These are phyloP conservation scores for Cymbidium sinense DNA, from an alignment of 106 monocot genomes.

Conservation along the genomic window DNA sequence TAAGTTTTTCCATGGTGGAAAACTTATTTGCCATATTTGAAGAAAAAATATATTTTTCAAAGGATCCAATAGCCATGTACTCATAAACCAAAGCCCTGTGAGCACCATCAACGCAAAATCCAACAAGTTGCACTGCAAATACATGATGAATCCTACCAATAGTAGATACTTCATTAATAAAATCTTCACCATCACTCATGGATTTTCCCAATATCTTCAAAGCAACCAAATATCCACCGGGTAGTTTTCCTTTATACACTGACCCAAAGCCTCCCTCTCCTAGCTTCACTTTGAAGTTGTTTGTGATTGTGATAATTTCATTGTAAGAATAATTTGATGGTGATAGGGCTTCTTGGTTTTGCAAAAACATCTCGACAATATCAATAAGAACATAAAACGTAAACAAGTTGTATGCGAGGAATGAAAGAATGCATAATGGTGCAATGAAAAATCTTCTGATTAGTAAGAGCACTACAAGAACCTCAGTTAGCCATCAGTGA, in stretches of 20 bases:
- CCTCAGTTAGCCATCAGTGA: neutral
- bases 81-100: conserved; percentile 12
- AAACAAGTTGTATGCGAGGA: too few species aligned
- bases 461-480: neutral
- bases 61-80: conserved; percentile 6
- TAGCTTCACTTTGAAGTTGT: too few species aligned
- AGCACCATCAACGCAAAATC: too few species aligned
- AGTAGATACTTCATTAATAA: neutral
- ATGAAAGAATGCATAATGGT: too few species aligned
- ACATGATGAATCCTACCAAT: too few species aligned
- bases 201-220: neutral
- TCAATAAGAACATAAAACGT: neutral
- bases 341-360: neutral
- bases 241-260: neutral
- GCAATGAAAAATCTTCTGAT: neutral
- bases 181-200: neutral
- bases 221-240: neutral
- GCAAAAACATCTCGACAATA: neutral
- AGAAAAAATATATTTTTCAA: conserved; percentile 7
- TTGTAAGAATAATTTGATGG: neutral
- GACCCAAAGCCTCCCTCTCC: too few species aligned
- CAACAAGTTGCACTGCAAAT: too few species aligned
- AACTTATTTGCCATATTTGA: neutral
- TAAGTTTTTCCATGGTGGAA: conserved; percentile 2
- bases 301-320: too few species aligned